A percentile compares a stretch with the other conserved stretches of the same genome.
Conservation (phyloP, 768 basidiomycete species). For the Suillus plorans region DNA sequence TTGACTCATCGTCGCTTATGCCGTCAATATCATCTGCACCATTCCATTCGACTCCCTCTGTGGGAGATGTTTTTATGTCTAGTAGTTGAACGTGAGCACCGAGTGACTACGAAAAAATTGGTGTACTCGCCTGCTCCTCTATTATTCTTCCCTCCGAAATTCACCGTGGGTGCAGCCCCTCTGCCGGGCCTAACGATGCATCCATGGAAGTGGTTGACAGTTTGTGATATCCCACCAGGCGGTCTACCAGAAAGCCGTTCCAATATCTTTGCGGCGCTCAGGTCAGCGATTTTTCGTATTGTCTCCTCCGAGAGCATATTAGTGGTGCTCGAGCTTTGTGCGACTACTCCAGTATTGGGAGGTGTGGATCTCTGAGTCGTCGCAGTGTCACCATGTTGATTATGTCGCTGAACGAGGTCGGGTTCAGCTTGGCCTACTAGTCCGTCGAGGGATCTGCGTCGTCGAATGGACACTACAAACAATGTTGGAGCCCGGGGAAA, state of each 20-base stretch:
- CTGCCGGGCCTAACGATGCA: neutral
- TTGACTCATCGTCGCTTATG: neutral
- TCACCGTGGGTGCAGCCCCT: neutral
- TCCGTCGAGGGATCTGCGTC: neutral
- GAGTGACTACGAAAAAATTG: neutral
- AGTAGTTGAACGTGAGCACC: neutral
- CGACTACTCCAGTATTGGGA: neutral
- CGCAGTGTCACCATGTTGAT: neutral
- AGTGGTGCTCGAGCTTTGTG: neutral
- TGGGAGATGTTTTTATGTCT: neutral
- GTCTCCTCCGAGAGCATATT: neutral
- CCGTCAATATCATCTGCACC: neutral
- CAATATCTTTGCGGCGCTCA: neutral
- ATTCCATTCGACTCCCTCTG: neutral
- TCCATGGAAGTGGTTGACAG: neutral
- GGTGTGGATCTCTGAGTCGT: neutral
- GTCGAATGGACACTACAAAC: neutral
- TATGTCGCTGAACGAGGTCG: neutral
- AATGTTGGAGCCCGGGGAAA: neutral
- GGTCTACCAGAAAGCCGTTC: neutral
- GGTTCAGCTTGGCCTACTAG: neutral
- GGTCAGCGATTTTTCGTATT: neutral
- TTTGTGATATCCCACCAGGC: neutral
- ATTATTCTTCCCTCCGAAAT: neutral
- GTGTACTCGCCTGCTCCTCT: neutral